Evolutionary conservation across 2,329 filamentous ascomycete species (phyloP).

Genomic region (Tolypocladium nubicola): DNA sequence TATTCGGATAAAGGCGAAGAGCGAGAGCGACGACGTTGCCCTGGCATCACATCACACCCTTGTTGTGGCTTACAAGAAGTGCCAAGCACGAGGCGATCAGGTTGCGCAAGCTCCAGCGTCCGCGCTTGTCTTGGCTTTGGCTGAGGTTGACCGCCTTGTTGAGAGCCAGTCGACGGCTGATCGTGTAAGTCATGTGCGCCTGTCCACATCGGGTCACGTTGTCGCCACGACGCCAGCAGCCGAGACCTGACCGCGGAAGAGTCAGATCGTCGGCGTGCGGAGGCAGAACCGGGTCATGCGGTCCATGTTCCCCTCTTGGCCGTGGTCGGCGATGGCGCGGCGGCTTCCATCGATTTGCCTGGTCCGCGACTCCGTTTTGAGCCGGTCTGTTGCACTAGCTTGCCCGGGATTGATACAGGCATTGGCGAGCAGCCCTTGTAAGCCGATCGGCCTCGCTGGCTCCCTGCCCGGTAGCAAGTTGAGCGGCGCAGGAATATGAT

Average conservation of each 20-base stretch:
- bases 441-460: conserved; percentile 9
- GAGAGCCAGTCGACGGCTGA: background rate
- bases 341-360: background rate
- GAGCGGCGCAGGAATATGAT: background rate
- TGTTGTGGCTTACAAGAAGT: conserved; percentile 2
- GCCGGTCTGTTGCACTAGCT: conserved; percentile 18
- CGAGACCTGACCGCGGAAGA: conserved; percentile 6
- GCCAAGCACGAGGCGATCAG: background rate
- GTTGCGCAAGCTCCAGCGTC: background rate
- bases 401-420: conserved; percentile 6
- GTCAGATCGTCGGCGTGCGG: background rate
- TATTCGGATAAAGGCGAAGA: background rate
- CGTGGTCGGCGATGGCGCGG: background rate
- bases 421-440: conserved; percentile 5
- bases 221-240: conserved; percentile 6
- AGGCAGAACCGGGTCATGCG: background rate
- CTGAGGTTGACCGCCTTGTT: conserved; percentile 2
- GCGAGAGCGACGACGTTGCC: background rate
- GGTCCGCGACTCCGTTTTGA: background rate
- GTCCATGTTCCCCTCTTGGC: background rate
- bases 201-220: background rate
- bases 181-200: conserved; percentile 2
- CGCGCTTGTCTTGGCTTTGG: background rate
- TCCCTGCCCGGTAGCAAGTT: background rate
- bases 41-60: background rate